phyloP scores from a whole-genome alignment of 176 grass and related monocot species.

The Aechmea fasciata region DNA sequence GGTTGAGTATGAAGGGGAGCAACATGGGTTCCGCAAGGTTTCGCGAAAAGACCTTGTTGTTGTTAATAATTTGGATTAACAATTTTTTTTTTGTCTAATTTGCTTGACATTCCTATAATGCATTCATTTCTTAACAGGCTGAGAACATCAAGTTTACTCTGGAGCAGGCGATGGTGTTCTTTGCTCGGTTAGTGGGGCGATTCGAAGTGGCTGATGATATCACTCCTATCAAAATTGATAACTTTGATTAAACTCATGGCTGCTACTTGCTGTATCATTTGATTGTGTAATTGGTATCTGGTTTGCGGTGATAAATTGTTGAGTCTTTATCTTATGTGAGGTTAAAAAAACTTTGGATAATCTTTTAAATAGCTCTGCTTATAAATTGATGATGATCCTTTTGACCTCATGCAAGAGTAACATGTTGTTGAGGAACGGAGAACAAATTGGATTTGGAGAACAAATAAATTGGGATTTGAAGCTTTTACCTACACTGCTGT shows the following conservation, averaged over 20 bases:
- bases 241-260: constrained; percentile 44
- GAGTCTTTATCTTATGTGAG: too few relatives aligned
- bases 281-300: background rate
- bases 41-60: background rate
- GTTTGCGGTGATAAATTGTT: too few relatives aligned
- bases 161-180: constrained; percentile 90
- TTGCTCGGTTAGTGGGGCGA: constrained; percentile 60
- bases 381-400: too few relatives aligned
- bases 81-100: constrained; percentile 9
- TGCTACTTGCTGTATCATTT: background rate
- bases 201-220: constrained; percentile 79
- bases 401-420: too few relatives aligned
- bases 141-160: constrained; percentile 92
- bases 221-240: constrained; percentile 76
- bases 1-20: constrained; percentile 94
- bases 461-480: too few relatives aligned
- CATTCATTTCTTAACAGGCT: constrained; percentile 36
- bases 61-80: background rate
- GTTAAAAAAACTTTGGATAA: too few relatives aligned
- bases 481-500: too few relatives aligned
- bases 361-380: too few relatives aligned
- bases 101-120: background rate
- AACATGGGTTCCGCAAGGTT: constrained; percentile 89
- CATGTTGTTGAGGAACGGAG: too few relatives aligned
- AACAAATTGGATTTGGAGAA: too few relatives aligned